Conservation (phyloP, 1,139 yeast genomes). For the Yamadazyma dendronema region DNA sequence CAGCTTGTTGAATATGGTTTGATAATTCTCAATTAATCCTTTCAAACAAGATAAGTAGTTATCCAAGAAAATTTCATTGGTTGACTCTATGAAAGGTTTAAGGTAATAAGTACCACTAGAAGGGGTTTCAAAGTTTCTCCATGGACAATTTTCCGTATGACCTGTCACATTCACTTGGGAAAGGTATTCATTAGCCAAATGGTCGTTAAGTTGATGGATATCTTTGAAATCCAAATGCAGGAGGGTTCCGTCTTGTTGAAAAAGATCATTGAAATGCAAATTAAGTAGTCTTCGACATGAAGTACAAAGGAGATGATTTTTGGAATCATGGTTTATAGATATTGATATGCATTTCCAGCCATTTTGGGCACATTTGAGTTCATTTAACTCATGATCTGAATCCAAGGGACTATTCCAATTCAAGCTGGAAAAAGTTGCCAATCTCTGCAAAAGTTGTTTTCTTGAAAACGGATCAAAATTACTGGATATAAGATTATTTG, state of each 20-base stretch:
- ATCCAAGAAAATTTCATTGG: constrained; percentile 27
- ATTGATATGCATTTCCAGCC: constrained; percentile 44
- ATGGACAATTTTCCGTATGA: constrained; percentile 34
- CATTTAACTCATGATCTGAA: constrained; percentile 20
- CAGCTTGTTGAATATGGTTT: constrained; percentile 25
- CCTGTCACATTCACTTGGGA: constrained; percentile 24
- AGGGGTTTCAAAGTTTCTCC: constrained; percentile 40
- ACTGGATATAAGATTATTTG: constrained; percentile 15
- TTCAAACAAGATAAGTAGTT: constrained; percentile 30
- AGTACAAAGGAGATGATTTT: constrained; percentile 36
- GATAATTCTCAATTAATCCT: constrained; percentile 28
- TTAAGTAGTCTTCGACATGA: constrained; percentile 31
- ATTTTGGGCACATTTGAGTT: constrained; percentile 37
- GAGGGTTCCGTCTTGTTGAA: constrained; percentile 6
- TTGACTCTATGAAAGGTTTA: constrained; percentile 32
- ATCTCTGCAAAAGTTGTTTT: constrained; percentile 24
- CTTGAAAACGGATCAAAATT: constrained; percentile 37
- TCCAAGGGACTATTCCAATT: constrained; percentile 35
- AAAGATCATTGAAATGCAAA: constrained; percentile 24
- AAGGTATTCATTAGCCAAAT: constrained; percentile 25
- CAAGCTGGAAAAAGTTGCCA: constrained; percentile 30
- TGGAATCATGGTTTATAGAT: constrained; percentile 20
- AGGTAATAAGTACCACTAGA: constrained; percentile 34
- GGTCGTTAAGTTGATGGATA: constrained; percentile 22
- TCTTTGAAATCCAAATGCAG: constrained; percentile 22